Base-by-base conservation (phyloP, 2,329 filamentous ascomycete species). In the Fusarium acutatum region DNA sequence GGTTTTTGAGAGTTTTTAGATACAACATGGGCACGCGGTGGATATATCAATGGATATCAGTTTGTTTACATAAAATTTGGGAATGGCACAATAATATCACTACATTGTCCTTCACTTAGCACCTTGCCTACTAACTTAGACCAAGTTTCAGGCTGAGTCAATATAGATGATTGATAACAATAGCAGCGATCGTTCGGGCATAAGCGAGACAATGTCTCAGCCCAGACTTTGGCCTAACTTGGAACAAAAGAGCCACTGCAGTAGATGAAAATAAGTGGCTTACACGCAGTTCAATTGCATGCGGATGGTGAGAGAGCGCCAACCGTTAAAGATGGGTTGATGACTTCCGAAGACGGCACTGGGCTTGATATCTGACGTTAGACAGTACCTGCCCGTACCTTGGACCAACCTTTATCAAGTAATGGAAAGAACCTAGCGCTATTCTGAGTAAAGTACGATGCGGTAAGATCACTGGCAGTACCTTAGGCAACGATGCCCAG, bases 261-360 rank as follows among this genome's bases (percentile, higher is more conserved):
- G n/a, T 20, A 26, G 49, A 52, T 61, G 57, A 60, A 64, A 70
- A 57, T 44, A 57, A 57, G 56, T 53, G 52, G 49, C 53, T 64
- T 38, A 65, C 53, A 59, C 56, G 46, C 30, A 32, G 32, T 38
- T 34, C 37, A 58, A 30, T 57, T 52, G 71, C 71, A 73, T 64
- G 71, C 71, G 71, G 71, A 74, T 26, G 30, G 54, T 28, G 35
- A 28, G 41, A 40, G 50, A 46, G 41, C n/a, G 41, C 49, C 60
- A 56, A 37, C 50, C 58, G 34, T 69, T 65, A 47, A 53, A 40
- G 47, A 68, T 71, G 62, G 62, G 71, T 57, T 54, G 71, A 47
- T 49, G 56, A 44, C 46, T 71, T 74, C 71, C 64, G 59, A 74
- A 74, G 71, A 74, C 71, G 71, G 71, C 69, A 64, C 53, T 52